phyloP scores from a whole-genome alignment of 257 asterid species.

The Henckelia pumila region DNA sequence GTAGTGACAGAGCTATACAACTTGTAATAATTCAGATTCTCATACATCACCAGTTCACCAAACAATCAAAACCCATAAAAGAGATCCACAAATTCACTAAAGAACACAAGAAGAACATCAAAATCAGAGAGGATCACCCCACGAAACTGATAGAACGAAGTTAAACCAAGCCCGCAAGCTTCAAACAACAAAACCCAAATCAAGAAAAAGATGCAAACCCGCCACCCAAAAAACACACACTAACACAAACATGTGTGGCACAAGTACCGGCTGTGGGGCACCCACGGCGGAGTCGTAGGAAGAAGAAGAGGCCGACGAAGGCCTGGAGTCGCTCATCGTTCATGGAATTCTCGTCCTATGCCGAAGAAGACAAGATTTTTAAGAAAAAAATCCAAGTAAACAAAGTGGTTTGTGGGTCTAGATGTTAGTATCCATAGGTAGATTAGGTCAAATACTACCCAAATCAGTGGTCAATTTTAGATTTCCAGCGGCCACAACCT shows the following conservation, averaged over 20 bases:
- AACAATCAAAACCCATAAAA: slow-evolving; percentile 4
- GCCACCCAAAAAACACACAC: background rate
- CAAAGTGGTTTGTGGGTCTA: background rate
- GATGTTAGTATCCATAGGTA: too few relatives aligned
- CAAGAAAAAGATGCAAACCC: background rate
- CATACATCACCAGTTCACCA: slow-evolving; percentile 2
- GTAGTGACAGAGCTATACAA: too few relatives aligned
- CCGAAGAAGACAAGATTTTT: slow-evolving; percentile 21
- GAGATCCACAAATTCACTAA: slow-evolving; percentile 1
- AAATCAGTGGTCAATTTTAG: too few relatives aligned
- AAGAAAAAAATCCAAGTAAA: slow-evolving; percentile 9
- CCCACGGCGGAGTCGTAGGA: slow-evolving; percentile 63
- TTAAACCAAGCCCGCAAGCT: slow-evolving; percentile 10
- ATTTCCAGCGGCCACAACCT: too few relatives aligned
- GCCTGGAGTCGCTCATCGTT: slow-evolving; percentile 46
- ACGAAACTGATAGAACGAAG: slow-evolving; percentile 9
- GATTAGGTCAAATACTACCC: too few relatives aligned
- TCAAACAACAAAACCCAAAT: slow-evolving; percentile 9
- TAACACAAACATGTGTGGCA: background rate
- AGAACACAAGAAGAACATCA: background rate
- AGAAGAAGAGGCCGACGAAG: slow-evolving; percentile 43
- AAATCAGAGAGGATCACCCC: slow-evolving; percentile 12
- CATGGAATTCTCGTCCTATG: background rate
- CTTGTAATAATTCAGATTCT: background rate
- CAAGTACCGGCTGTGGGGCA: slow-evolving; percentile 42